phyloP scores from a whole-genome alignment of 352 stramenopile genomes.

The Hyaloperonospora brassicae region DNA sequence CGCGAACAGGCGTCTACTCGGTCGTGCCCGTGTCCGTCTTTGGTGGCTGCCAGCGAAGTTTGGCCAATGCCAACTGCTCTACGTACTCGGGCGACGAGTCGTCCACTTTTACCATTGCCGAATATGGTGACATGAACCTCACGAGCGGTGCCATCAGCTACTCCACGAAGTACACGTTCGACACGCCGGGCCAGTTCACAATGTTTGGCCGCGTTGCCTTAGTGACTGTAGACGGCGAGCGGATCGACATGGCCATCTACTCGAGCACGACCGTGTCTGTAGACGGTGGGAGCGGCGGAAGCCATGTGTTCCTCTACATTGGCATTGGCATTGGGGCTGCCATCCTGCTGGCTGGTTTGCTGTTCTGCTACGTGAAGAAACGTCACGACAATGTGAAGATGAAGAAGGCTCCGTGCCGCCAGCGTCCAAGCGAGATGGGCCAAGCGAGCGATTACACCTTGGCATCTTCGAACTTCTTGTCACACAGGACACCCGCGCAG shows the following conservation, averaged over 20 bases:
- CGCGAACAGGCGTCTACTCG: slow-evolving; percentile 45
- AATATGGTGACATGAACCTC: slow-evolving; percentile 55
- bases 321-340: slow-evolving; percentile 54
- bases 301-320: slow-evolving; percentile 59
- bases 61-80: slow-evolving; percentile 48
- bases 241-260: slow-evolving; percentile 79
- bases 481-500: slow-evolving; percentile 45
- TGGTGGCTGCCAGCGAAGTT: slow-evolving; percentile 49
- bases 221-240: slow-evolving; percentile 59
- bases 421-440: slow-evolving; percentile 32
- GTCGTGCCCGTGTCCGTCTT: slow-evolving; percentile 68
- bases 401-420: slow-evolving; percentile 72
- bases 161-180: slow-evolving; percentile 48
- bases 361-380: slow-evolving; percentile 69
- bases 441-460: slow-evolving; percentile 49
- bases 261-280: slow-evolving; percentile 56
- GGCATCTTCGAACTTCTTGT: slow-evolving; percentile 60
- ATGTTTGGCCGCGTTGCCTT: slow-evolving; percentile 67
- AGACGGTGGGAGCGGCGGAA: slow-evolving; percentile 32
- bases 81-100: slow-evolving; percentile 53
- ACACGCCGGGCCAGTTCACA: slow-evolving; percentile 47
- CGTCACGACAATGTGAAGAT: slow-evolving; percentile 44
- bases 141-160: slow-evolving; percentile 48
- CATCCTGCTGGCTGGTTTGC: slow-evolving; percentile 54
- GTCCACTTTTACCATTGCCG: slow-evolving; percentile 43